Evolutionary conservation across 1,284 basidiomycete species (phyloP).

Genomic region (Puccinia coronata): DNA sequence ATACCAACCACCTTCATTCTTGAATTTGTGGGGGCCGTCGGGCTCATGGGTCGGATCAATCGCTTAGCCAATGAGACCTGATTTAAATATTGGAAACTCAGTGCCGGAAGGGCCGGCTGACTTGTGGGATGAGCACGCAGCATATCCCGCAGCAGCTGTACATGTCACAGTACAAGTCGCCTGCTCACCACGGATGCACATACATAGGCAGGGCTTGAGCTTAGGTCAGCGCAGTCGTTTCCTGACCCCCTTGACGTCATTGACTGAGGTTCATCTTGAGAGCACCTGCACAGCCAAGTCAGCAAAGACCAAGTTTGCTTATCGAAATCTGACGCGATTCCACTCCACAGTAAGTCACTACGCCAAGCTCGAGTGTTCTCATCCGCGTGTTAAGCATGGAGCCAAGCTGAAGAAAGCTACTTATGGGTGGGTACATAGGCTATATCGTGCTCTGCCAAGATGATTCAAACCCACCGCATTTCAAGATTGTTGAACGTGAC

Average conservation of each 20-base stretch:
- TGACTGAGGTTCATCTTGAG: background rate
- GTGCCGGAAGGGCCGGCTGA: background rate
- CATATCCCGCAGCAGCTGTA: background rate
- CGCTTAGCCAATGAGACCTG: background rate
- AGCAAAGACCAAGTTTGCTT: no score
- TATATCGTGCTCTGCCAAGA: background rate
- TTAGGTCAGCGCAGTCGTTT: background rate
- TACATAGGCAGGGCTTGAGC: background rate
- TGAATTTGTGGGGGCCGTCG: no score
- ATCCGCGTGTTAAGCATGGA: background rate
- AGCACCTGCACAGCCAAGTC: background rate
- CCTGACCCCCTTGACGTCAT: slow-evolving; percentile 13
- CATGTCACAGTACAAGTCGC: no score
- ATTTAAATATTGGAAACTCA: background rate
- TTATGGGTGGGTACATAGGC: background rate
- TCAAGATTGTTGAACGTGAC: background rate
- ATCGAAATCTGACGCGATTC: background rate
- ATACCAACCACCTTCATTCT: no score
- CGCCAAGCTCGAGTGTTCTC: background rate
- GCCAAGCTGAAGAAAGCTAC: background rate
- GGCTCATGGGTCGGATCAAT: background rate
- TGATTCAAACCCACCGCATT: background rate
- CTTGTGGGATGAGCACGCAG: slow-evolving; percentile 7
- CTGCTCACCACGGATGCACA: no score
- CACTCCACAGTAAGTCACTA: background rate